phyloP scores from a whole-genome alignment of 192 early-diverging fungal species.

The Funneliformis mosseae region DNA sequence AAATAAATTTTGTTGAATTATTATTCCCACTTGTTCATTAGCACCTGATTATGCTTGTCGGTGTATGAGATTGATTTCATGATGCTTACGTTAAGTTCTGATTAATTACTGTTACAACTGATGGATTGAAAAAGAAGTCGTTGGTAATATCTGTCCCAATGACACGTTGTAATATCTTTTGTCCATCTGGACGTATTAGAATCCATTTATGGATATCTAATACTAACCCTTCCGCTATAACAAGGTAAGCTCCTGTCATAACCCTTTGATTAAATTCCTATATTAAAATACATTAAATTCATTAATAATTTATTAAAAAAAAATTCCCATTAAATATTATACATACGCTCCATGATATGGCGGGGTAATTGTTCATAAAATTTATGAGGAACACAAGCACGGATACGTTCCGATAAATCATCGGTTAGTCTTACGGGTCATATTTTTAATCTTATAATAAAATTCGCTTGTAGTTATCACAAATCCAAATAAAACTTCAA shows the following conservation, averaged over 20 bases:
- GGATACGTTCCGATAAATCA: neutral
- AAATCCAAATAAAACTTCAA: too few relatives aligned
- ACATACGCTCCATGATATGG: neutral
- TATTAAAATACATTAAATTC: neutral
- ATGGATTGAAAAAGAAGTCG: neutral
- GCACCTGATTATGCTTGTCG: too few relatives aligned
- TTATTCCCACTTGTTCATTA: too few relatives aligned
- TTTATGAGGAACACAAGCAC: neutral
- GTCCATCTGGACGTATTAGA: slow-evolving; percentile 26
- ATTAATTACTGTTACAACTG: neutral
- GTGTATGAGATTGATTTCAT: too few relatives aligned
- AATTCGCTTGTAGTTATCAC: neutral
- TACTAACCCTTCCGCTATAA: slow-evolving; percentile 26
- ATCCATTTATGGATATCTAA: slow-evolving; percentile 31
- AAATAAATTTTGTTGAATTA: too few relatives aligned
- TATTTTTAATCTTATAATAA: neutral
- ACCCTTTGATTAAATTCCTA: neutral
- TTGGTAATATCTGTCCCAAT: slow-evolving; percentile 22
- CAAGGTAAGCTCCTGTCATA: slow-evolving; percentile 1
- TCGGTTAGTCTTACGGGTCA: neutral
- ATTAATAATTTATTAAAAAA: too few relatives aligned
- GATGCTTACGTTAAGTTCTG: too few relatives aligned
- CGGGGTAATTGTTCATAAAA: neutral
- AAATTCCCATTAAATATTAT: neutral
- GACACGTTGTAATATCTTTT: slow-evolving; percentile 28